Evolutionary conservation across 2,329 filamentous ascomycete species (phyloP).

Genomic region (Drechslerella dactyloides): DNA sequence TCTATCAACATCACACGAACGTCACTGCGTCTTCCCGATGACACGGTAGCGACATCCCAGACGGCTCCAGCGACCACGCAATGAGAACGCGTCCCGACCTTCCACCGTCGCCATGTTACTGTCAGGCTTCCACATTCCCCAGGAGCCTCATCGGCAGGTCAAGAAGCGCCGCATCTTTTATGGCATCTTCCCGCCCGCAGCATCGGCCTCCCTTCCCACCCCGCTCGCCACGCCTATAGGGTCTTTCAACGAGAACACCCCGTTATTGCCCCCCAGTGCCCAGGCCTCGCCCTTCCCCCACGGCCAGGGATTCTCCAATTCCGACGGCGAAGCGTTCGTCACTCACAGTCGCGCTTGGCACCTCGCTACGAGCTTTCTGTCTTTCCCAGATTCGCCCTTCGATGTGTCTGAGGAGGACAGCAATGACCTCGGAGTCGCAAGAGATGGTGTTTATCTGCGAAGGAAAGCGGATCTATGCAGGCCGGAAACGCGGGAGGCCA

Average conservation of each 20-base stretch:
- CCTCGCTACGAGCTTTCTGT: slow-evolving; percentile 53
- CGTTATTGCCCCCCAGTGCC: slow-evolving; percentile 40
- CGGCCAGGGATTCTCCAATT: slow-evolving; percentile 30
- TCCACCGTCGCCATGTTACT: slow-evolving; percentile 41
- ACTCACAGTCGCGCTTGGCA: slow-evolving; percentile 53
- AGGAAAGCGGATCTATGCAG: slow-evolving; percentile 51
- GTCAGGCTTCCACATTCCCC: slow-evolving; percentile 43
- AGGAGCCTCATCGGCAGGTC: slow-evolving; percentile 46
- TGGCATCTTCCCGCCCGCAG: slow-evolving; percentile 54
- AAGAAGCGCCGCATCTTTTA: slow-evolving; percentile 53
- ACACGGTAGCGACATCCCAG: slow-evolving; percentile 14
- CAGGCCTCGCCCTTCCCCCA: slow-evolving; percentile 35
- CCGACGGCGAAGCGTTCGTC: slow-evolving; percentile 46
- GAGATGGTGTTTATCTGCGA: slow-evolving; percentile 41
- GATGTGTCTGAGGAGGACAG: slow-evolving; percentile 46
- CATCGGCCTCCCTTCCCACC: slow-evolving; percentile 53
- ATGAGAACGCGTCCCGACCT: slow-evolving; percentile 2
- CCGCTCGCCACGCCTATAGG: slow-evolving; percentile 50
- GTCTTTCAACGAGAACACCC: slow-evolving; percentile 51
- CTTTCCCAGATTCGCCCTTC: slow-evolving; percentile 52
- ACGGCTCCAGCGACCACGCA: background rate
- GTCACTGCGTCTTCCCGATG: slow-evolving; percentile 14
- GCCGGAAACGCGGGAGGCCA: slow-evolving; percentile 51
- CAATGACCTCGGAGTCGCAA: slow-evolving; percentile 47
- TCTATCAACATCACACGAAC: background rate